Conservation (phyloP, 805 yeast genomes). For the Zygotorulaspora chibaensis region DNA sequence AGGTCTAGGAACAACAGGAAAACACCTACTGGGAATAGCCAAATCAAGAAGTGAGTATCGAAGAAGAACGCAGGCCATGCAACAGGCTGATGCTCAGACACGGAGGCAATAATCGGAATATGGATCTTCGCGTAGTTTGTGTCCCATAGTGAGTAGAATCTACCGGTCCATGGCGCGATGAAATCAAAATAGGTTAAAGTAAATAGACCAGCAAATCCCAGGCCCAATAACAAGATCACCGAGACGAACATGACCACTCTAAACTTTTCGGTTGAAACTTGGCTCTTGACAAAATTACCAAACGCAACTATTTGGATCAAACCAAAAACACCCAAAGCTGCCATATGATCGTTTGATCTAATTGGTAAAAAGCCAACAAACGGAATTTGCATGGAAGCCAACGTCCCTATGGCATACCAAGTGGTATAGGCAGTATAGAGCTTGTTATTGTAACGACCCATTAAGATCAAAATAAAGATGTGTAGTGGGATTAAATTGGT, state of each 20-base stretch:
- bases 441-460: constrained; percentile 88
- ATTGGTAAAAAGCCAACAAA: constrained; percentile 97
- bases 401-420: constrained; percentile 96
- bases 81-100: constrained; percentile 99
- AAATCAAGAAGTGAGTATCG: constrained; percentile 85
- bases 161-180: constrained; percentile 99
- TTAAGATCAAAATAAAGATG: constrained; percentile 78
- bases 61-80: constrained; percentile 99
- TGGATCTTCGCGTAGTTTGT: constrained; percentile 96
- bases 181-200: constrained; percentile 83
- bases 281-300: constrained; percentile 74
- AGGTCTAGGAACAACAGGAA: constrained; percentile 86
- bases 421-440: constrained; percentile 89
- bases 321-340: constrained; percentile 96
- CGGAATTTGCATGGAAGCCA: constrained; percentile 98
- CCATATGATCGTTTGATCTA: constrained; percentile 97
- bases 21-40: constrained; percentile 98
- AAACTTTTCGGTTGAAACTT: constrained; percentile 70
- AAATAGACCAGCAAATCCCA: constrained; percentile 70
- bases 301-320: constrained; percentile 84
- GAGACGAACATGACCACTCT: constrained; percentile 61
- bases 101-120: constrained; percentile 97
- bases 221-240: constrained; percentile 46
- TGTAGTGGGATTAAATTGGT: constrained; percentile 96
- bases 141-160: constrained; percentile 98